These are phyloP conservation scores for Oenanthe sinensis DNA, from an alignment of 129 eudicot species.

Conservation along the genomic window DNA sequence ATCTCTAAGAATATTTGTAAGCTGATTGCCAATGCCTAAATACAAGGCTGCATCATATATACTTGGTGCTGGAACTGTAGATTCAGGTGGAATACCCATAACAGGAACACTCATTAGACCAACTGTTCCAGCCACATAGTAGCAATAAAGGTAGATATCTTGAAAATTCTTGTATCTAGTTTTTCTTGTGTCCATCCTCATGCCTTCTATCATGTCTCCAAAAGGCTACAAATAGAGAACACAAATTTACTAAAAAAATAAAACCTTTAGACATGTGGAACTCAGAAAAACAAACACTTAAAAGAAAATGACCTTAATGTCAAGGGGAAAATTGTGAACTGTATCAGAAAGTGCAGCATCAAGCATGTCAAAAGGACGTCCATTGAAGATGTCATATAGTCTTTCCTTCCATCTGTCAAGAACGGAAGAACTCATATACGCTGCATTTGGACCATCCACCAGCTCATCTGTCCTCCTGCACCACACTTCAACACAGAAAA, in stretches of 20 bases:
- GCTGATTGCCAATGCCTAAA: conserved; percentile 91
- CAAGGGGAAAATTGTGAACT: conserved; percentile 60
- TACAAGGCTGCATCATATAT: conserved; percentile 61
- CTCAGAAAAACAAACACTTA: neutral
- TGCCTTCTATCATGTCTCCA: conserved; percentile 92
- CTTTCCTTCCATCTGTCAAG: conserved; percentile 92
- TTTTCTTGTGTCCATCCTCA: conserved; percentile 85
- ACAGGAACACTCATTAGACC: conserved; percentile 89
- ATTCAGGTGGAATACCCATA: conserved; percentile 86
- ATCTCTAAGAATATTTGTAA: conserved; percentile 88
- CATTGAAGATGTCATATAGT: conserved; percentile 65
- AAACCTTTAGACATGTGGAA: too few relatives aligned
- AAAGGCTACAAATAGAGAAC: conserved; percentile 43
- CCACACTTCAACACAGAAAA: conserved; percentile 52
- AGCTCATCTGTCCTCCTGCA: conserved; percentile 92
- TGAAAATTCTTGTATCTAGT: conserved; percentile 60
- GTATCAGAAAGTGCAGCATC: conserved; percentile 88
- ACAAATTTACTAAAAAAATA: neutral
- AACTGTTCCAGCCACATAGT: conserved; percentile 89
- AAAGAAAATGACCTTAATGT: conserved; percentile 57
- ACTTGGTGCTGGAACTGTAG: conserved; percentile 38
- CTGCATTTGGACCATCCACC: conserved; percentile 83
- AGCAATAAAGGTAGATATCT: conserved; percentile 75
- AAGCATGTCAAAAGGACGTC: conserved; percentile 77
- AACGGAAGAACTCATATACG: conserved; percentile 36